Conservation (phyloP, 345 rosid species). For the Eucalyptus cladocalyx region DNA sequence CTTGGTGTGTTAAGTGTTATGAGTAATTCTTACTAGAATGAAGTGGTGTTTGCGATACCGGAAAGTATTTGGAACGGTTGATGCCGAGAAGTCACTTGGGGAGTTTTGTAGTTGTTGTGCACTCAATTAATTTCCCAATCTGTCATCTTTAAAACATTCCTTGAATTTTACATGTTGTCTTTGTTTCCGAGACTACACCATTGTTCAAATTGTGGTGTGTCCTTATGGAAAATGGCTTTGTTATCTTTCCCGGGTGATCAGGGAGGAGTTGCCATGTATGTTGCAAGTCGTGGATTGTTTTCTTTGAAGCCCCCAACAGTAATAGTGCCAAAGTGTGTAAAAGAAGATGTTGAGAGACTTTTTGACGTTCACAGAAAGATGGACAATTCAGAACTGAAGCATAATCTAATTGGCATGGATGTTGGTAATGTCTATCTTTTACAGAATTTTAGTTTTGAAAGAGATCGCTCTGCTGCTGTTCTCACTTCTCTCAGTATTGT, state of each 20-base stretch:
- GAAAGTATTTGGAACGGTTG: background rate
- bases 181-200: background rate
- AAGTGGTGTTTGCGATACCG: background rate
- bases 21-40: background rate
- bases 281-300: conserved; percentile 77
- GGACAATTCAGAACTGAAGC: conserved; percentile 74
- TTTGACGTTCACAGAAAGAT: conserved; percentile 68
- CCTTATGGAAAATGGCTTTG: background rate
- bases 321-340: conserved; percentile 50
- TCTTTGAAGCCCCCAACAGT: conserved; percentile 86
- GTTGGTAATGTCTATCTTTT: conserved; percentile 40
- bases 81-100: background rate
- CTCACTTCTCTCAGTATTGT: conserved; percentile 1
- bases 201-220: background rate
- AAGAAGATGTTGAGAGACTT: conserved; percentile 63
- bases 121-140: background rate
- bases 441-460: background rate
- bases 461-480: background rate
- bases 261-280: conserved; percentile 98
- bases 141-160: background rate
- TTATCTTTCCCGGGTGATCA: background rate
- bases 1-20: background rate
- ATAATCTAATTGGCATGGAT: conserved; percentile 67
- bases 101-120: background rate
- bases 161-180: background rate